Evolutionary conservation across 129 eudicot species (phyloP).

Genomic region (Heracleum sosnowskyi): DNA sequence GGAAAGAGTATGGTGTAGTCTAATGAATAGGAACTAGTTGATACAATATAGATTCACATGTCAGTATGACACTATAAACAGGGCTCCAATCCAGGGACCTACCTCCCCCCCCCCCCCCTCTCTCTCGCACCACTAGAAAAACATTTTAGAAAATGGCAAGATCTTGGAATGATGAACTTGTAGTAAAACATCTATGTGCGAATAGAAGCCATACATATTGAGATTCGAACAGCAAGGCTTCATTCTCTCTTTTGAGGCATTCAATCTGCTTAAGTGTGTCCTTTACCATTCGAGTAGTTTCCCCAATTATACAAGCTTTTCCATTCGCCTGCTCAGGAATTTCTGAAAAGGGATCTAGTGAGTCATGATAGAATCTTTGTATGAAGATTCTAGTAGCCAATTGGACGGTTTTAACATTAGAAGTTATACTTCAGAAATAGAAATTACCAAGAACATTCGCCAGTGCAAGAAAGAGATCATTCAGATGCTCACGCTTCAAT

Average conservation of each 20-base stretch:
- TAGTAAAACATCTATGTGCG: neutral
- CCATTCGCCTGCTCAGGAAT: constrained; percentile 52
- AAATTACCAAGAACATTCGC: constrained; percentile 29
- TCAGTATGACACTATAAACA: neutral
- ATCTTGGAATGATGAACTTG: neutral
- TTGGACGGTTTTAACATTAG: neutral
- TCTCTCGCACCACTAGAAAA: too few species aligned
- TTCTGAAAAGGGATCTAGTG: constrained; percentile 29
- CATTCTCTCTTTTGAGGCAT: constrained; percentile 58
- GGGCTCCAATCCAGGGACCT: neutral
- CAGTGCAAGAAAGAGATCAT: constrained; percentile 61
- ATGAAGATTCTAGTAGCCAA: neutral
- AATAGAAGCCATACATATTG: constrained; percentile 52
- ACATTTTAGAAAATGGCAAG: neutral
- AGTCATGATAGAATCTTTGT: constrained; percentile 8
- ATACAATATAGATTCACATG: neutral
- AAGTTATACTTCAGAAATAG: neutral
- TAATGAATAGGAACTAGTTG: neutral
- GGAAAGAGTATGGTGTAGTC: neutral
- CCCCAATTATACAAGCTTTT: constrained; percentile 60
- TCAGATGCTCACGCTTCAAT: constrained; percentile 74
- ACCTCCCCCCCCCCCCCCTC: neutral
- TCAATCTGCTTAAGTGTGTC: constrained; percentile 51
- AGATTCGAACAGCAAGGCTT: constrained; percentile 56
- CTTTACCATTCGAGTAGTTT: constrained; percentile 50